These are phyloP conservation scores for Alternaria dauci DNA, from an alignment of 2,329 filamentous ascomycete species.

Conservation along the genomic window DNA sequence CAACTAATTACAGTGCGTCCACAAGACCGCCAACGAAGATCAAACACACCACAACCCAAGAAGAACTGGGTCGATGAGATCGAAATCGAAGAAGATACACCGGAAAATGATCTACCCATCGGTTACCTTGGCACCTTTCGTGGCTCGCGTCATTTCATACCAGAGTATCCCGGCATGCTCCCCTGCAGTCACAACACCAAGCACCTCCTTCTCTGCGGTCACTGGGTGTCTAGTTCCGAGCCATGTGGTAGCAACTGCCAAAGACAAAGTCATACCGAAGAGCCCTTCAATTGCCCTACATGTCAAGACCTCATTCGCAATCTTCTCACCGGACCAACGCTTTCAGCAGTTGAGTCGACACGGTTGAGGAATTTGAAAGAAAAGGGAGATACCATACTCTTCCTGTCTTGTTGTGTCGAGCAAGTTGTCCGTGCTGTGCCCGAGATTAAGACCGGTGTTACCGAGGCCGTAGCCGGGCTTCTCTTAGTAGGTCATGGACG, in stretches of 20 bases:
- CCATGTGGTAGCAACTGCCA: constrained; percentile 26
- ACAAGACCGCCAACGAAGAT: not conserved
- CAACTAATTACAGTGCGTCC: not conserved
- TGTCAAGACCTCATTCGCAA: constrained; percentile 12
- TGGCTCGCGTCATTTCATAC: constrained; percentile 9
- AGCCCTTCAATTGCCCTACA: constrained; percentile 19
- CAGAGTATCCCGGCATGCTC: not conserved
- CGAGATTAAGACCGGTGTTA: not conserved
- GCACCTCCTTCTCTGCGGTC: constrained; percentile 25
- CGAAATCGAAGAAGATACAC: not conserved
- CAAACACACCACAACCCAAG: not conserved
- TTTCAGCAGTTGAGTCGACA: not conserved
- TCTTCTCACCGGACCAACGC: constrained; percentile 10
- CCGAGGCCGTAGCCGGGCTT: not conserved
- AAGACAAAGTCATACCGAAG: not conserved
- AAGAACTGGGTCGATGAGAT: not conserved
- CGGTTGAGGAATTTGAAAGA: not conserved
- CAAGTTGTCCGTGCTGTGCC: not conserved
- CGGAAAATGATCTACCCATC: constrained; percentile 6
- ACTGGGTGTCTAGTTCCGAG: constrained; percentile 14
- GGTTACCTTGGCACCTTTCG: constrained; percentile 24
- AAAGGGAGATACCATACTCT: not conserved
- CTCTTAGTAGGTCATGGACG: not conserved
- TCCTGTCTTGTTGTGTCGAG: not conserved
- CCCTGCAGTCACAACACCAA: not conserved